phyloP scores from a whole-genome alignment of 495 filamentous ascomycete genomes.

The Lepidopterella palustris region DNA sequence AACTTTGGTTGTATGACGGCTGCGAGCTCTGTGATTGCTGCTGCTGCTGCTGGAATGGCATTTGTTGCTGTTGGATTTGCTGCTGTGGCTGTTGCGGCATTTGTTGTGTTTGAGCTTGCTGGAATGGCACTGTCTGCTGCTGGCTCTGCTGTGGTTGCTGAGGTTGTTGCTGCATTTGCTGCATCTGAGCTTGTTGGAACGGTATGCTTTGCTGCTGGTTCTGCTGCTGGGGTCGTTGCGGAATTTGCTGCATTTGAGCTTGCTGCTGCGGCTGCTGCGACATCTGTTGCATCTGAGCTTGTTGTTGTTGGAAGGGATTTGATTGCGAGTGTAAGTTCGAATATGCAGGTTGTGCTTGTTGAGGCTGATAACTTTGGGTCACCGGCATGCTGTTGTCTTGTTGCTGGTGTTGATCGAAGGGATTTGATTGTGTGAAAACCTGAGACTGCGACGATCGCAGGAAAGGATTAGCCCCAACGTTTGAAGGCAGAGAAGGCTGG shows the following conservation, averaged over 20 bases:
- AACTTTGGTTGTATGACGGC: not conserved
- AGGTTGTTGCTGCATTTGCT: conserved; percentile 16
- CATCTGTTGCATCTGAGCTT: conserved; percentile 34
- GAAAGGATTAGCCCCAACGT: conserved; percentile 31
- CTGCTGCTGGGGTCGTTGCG: conserved; percentile 4
- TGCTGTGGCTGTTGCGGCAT: conserved; percentile 32
- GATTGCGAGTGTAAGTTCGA: not conserved
- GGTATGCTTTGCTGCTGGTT: conserved; percentile 5
- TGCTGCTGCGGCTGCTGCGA: conserved; percentile 31
- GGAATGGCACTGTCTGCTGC: too few species aligned
- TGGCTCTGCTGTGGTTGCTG: not conserved
- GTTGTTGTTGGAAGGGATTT: conserved; percentile 16
- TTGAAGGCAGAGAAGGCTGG: conserved; percentile 16
- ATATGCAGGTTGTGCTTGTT: not conserved
- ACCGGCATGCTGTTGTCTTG: not conserved
- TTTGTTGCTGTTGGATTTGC: not conserved
- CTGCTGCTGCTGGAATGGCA: conserved; percentile 7
- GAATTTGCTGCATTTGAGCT: not conserved
- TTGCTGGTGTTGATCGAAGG: conserved; percentile 25
- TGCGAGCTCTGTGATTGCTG: conserved; percentile 6
- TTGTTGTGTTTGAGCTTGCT: conserved; percentile 34
- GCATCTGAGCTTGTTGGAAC: conserved; percentile 5
- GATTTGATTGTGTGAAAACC: conserved; percentile 33
- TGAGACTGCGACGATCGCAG: conserved; percentile 32
- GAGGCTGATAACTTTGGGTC: not conserved